These are phyloP conservation scores for Hura crepitans DNA, from an alignment of 441 rosid species.

Conservation along the genomic window DNA sequence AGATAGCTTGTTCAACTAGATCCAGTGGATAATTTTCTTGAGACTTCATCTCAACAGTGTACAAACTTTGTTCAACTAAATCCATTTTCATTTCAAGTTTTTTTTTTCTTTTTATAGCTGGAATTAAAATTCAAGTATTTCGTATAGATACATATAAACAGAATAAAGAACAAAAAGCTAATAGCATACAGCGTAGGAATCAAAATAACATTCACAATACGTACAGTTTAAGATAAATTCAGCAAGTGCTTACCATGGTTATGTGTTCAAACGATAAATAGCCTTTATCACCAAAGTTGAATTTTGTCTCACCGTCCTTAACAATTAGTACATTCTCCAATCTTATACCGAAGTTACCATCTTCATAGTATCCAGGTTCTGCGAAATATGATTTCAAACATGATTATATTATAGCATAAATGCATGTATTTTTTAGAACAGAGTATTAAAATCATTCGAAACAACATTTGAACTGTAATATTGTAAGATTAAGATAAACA, in stretches of 20 bases:
- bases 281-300: conserved; percentile 88
- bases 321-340: conserved; percentile 89
- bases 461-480: conserved; percentile 3
- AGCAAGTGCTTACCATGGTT: conserved; percentile 72
- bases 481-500: not conserved
- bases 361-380: conserved; percentile 99
- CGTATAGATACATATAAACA: not conserved
- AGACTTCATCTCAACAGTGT: too few species aligned
- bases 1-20: not conserved
- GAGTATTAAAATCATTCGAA: too few species aligned
- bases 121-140: not conserved
- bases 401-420: conserved; percentile 1
- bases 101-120: not conserved
- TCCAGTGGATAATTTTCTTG: too few species aligned
- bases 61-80: not conserved
- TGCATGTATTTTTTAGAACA: not conserved
- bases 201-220: not conserved
- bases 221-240: not conserved
- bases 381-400: conserved; percentile 24
- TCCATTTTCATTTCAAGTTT: not conserved
- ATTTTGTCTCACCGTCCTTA: conserved; percentile 59
- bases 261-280: conserved; percentile 87
- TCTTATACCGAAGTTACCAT: conserved; percentile 87
- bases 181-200: not conserved
- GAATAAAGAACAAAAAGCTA: not conserved